Percentiles rank a stretch among this genome's conserved stretches.
These are phyloP conservation scores for Pythium periplocum DNA, from an alignment of 352 stramenopile genomes.

Conservation along the genomic window DNA sequence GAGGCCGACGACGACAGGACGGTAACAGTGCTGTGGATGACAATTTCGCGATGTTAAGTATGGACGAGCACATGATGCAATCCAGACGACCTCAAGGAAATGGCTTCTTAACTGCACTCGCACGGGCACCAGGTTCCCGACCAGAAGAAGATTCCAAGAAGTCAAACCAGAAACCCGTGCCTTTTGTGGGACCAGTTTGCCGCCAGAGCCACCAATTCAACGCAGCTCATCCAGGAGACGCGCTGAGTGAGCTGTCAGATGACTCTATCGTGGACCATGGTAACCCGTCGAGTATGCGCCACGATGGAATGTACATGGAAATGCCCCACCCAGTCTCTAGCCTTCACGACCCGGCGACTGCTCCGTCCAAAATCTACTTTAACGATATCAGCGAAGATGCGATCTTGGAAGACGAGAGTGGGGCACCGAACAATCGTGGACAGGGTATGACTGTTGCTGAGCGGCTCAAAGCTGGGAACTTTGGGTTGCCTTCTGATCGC, in stretches of 20 bases:
- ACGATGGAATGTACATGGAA: slow-evolving; percentile 23
- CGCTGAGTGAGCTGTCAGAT: slow-evolving; percentile 3
- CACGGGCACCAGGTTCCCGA: too few species aligned
- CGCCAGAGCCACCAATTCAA: slow-evolving; percentile 20
- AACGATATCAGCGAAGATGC: slow-evolving; percentile 23
- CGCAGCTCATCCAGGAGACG: slow-evolving; percentile 10
- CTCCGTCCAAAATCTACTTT: slow-evolving; percentile 7
- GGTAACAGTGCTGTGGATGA: slow-evolving; percentile 38
- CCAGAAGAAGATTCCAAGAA: too few species aligned
- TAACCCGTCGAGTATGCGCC: slow-evolving; percentile 18
- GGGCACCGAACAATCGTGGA: too few species aligned
- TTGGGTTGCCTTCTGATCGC: too few species aligned
- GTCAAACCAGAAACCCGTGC: too few species aligned
- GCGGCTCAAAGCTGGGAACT: too few species aligned
- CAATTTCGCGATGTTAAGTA: slow-evolving; percentile 79
- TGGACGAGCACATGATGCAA: slow-evolving; percentile 51
- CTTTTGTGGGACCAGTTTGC: slow-evolving; percentile 32
- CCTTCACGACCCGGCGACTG: not conserved
- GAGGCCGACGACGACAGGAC: slow-evolving; percentile 18
- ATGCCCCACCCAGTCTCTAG: slow-evolving; percentile 7
- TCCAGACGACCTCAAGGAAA: too few species aligned
- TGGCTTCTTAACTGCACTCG: too few species aligned
- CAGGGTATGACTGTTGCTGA: too few species aligned
- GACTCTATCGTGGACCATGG: slow-evolving; percentile 14
- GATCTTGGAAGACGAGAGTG: slow-evolving; percentile 5